Evolutionary conservation across 805 yeast species (phyloP), one percentile per base, ranked within the genome.

Genomic region (Teunomyces aglyptinius): DNA sequence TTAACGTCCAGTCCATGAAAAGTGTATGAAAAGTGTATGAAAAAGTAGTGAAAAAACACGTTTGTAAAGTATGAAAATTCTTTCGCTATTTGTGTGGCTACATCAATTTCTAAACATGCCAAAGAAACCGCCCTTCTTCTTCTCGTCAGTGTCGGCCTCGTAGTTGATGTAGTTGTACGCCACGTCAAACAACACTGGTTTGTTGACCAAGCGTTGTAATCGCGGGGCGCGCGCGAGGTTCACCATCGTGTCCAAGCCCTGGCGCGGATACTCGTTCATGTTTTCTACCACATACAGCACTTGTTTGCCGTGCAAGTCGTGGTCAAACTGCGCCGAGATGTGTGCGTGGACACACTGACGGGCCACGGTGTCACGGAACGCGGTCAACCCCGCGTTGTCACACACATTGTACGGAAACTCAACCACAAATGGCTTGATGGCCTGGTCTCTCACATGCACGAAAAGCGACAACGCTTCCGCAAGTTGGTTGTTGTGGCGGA

Each of bases 151-250:
- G 32, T 38, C 45, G 15, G 43, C 47, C 33, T 68, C 71, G 57
- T 82, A 83, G 29, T 75, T 73, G 44, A 91, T 77, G 59, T 87
- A 90, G 62, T 90, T 91, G 72, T 75, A 91, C 0, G 96, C 98
- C 53, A 89, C 73, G 62, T 92, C 99, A 58, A 89, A 94, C 58
- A 91, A 77, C 7, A 90, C 96, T 0, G 99, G 97, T 66, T 94
- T 92, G 47, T 85, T 80, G 44, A 82, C 76, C 1, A 87, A 80
- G 1, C 95, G 86, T 51, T 68, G 70, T 34, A 89, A 49, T 7
- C 45, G 50, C 13, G 62, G 58, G 16, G 45, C 36, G 16, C 24
- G 13, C 29, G 52, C 58, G 8, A 69, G 51, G 41, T 63, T 64
- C 19, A 63, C 50, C 29, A 65, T 49, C 18, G 56, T 47, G 15